Evolutionary conservation across 306 rosid genomes (phyloP), one percentile per base, ranked within the genome.

Genomic region (Prunus mira): DNA sequence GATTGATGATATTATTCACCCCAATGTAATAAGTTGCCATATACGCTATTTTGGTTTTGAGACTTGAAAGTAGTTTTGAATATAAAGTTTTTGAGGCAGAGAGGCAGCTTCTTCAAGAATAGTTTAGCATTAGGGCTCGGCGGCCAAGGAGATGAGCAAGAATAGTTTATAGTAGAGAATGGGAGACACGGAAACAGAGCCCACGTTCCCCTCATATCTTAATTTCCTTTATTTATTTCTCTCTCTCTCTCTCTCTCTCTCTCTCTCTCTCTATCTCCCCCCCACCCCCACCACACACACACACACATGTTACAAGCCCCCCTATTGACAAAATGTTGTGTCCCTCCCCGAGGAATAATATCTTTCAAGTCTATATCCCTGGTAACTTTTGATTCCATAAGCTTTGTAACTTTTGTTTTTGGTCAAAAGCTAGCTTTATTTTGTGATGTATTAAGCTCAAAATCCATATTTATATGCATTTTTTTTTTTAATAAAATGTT

Each of bases 111-210:
- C 75, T 91, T 82, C 89, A 86, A 91, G 89, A 60, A 85, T 86
- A 85, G 82, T 86, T 86, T 86, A 87, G 93, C 80, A 84, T 64
- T 73, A 83, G 86, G 90, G 97, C 98, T 89, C 98, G 72, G 84
- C 78, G 77, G 97, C 93, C 98, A 84, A 94, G 97, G 74, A 78
- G 93, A 91, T 80, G 89, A 85, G 85, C 84, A 79, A 84, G 69
- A 82, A 82, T 74, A 57, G 63, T 84, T 76, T 73, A 81, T 77
- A 72, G 75, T 54, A 73, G 78, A 77, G 86, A 89, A 77, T 89
- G 91, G 97, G 96, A 93, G 96, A 96, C 97, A 95, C 80, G 84
- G 93, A 91, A 95, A 95, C 97, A 89, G 87, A 89, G 78, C 97
- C 97, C 99, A 96, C 97, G 99, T 95, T 95, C 93, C 74, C 86